Conservation (phyloP, 345 rosid genomes). For the Ailanthus altissimus region DNA sequence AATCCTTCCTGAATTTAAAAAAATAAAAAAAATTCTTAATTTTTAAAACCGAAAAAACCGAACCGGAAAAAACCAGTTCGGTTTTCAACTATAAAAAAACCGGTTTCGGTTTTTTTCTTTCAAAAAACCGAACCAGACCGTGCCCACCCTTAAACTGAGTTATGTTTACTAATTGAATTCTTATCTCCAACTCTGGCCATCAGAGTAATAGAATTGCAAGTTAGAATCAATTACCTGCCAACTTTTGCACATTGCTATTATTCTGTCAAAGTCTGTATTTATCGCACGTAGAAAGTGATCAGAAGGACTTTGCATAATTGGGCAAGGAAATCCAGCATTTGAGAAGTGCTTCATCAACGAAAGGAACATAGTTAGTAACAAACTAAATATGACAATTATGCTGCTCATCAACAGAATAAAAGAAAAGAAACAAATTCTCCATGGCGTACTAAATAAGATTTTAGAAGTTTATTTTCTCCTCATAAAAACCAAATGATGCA, state of each 20-base stretch:
- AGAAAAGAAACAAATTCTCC: background rate
- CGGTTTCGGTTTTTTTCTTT: too few relatives aligned
- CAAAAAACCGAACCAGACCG: too few relatives aligned
- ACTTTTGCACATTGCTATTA: slow-evolving; percentile 97
- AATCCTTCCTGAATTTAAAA: too few relatives aligned
- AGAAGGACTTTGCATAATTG: slow-evolving; percentile 99
- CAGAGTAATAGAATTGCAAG: background rate
- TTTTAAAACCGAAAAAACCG: too few relatives aligned
- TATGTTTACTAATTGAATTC: background rate
- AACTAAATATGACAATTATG: background rate
- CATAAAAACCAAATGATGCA: slow-evolving; percentile 16
- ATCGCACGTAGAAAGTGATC: slow-evolving; percentile 98
- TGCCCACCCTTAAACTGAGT: background rate
- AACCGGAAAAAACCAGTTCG: too few relatives aligned
- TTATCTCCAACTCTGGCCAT: background rate
- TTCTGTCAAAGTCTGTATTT: slow-evolving; percentile 97
- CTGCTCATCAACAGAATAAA: slow-evolving; percentile 4
- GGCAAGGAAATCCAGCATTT: slow-evolving; percentile 99
- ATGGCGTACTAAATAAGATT: background rate
- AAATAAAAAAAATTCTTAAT: too few relatives aligned
- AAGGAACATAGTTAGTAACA: slow-evolving; percentile 29
- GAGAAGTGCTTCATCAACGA: slow-evolving; percentile 81
- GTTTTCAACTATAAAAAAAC: too few relatives aligned
- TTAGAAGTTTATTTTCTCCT: background rate
- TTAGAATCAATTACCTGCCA: slow-evolving; percentile 71